Evolutionary conservation across 2,329 filamentous ascomycete species (phyloP), one percentile per base, ranked within the genome.

Genomic region (Sporothrix euskadiensis): DNA sequence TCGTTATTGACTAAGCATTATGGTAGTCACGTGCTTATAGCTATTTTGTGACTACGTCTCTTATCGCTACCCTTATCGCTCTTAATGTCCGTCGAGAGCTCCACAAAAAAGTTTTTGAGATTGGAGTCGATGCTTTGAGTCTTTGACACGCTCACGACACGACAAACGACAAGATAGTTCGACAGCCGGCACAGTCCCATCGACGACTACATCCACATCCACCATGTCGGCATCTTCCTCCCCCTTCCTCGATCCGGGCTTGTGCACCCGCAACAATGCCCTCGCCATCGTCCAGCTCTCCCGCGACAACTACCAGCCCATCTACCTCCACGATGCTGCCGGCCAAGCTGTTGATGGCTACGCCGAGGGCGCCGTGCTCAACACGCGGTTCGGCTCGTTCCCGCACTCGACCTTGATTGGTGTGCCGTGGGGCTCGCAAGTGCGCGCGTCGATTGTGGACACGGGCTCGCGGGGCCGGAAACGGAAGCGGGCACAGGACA

Each of bases 371-470:
- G 90, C 90, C 65, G 91, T 94, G 2, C 89, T 94, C 71, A 98
- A 97, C 83, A 99, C 95, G 1, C 90, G 94, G 61, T 99, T 97
- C 79, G 96, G 96, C 68, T 97, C 94, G 0, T 95, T 94, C 75
- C 92, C 93, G 0, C 93, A 95, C 80, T 91, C 88, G 12, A 94
- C 92, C 0, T 83, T 95, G 63, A 87, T 97, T 72, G 86, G 89
- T 5, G 85, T 94, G 71, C 92, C 93, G 57, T 98, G 95, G 95
- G 96, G 96, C 39, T 94, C 92, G 7, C 96, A 98, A 80, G 90
- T 98, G 30, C 88, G 93, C 65, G 96, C 96, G 8, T 97, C 94
- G 1, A 89, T 91, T 44, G 94, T 98, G 73, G 93, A 98, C 79
- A 98, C 94, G 0, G 94, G 94, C 14, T 96, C 94, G n/a, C 87